Evolutionary conservation across 148 eudicot genomes (phyloP).

Genomic region (Rhododendron ferrugineum): DNA sequence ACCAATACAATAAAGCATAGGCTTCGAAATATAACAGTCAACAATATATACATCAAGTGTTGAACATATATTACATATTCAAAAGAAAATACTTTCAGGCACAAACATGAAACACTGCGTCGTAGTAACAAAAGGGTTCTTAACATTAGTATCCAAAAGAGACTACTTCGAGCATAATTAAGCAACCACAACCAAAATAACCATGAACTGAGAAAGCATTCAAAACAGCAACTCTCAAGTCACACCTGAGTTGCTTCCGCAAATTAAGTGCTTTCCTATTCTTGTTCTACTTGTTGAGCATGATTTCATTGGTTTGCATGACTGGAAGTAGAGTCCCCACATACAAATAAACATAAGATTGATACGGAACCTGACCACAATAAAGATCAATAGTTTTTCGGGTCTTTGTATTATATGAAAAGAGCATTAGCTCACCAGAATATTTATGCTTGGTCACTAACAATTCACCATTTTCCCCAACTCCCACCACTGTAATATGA

Average conservation of each 20-base stretch:
- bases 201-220: background rate
- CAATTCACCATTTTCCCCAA: background rate
- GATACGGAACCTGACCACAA: background rate
- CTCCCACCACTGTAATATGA: background rate
- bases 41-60: no score
- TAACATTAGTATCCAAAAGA: background rate
- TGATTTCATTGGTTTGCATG: background rate
- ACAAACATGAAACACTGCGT: slow-evolving; percentile 40
- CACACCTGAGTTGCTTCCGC: background rate
- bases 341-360: background rate
- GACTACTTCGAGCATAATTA: background rate
- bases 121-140: background rate
- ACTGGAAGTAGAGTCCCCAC: background rate
- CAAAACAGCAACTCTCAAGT: background rate
- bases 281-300: background rate
- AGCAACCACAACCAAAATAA: background rate
- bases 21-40: no score
- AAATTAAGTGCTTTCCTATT: background rate
- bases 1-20: no score
- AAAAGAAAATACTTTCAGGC: slow-evolving; percentile 47
- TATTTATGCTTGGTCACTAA: background rate
- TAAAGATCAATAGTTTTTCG: background rate
- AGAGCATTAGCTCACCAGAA: background rate
- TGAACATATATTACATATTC: no score
- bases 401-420: background rate